These are phyloP conservation scores for Ceratocystis diversiconidia DNA, from an alignment of 2,329 filamentous ascomycete genomes.

Conservation along the genomic window DNA sequence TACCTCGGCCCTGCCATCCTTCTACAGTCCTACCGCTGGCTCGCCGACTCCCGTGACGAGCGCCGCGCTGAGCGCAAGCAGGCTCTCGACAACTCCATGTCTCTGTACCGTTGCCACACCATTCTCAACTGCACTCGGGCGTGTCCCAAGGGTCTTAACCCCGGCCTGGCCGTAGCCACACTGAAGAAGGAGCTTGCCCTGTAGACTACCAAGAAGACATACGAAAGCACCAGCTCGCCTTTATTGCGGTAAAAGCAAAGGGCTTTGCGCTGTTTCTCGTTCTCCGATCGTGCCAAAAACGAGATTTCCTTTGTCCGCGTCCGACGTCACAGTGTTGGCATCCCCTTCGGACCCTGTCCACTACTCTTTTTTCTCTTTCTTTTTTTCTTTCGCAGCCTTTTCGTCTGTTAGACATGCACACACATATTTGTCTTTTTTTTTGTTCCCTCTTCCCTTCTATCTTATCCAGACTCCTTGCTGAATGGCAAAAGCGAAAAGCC, in stretches of 20 bases:
- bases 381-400: background rate
- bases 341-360: background rate
- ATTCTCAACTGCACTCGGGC: conserved; percentile 97
- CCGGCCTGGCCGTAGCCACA: conserved; percentile 85
- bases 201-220: conserved; percentile 2
- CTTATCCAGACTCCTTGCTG: background rate
- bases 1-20: conserved; percentile 95
- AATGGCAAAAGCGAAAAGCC: background rate
- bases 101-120: conserved; percentile 95
- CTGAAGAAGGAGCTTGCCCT: conserved; percentile 92
- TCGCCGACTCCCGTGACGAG: conserved; percentile 90
- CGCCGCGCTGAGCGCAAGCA: conserved; percentile 74
- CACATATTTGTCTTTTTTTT: background rate
- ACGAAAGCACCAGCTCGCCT: conserved; percentile 22
- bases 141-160: conserved; percentile 97
- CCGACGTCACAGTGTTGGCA: background rate
- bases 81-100: conserved; percentile 96
- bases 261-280: background rate
- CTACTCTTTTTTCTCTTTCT: background rate
- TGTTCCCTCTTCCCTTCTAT: background rate
- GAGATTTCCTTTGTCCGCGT: no score
- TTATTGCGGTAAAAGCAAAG: conserved; percentile 21
- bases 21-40: conserved; percentile 95
- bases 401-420: background rate
- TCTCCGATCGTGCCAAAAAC: no score